phyloP scores from a whole-genome alignment of 305 asterid species.

The Nicotiana rustica region DNA sequence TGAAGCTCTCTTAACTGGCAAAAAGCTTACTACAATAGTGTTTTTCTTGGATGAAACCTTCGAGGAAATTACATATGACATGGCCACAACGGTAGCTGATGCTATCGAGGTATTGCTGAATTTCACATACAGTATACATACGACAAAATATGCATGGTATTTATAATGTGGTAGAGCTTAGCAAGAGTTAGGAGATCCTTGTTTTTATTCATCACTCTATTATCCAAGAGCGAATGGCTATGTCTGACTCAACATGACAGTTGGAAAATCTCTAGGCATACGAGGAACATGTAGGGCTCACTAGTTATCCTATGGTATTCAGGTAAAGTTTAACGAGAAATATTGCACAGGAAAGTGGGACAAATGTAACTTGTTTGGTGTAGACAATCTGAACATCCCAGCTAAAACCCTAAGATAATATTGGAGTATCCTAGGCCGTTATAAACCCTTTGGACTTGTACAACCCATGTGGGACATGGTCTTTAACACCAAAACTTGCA shows the following conservation, averaged over 20 bases:
- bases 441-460: not conserved
- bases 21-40: conserved; percentile 91
- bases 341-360: not conserved
- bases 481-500: conserved; percentile 22
- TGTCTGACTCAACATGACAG: not conserved
- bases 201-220: not conserved
- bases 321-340: not conserved
- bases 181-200: not conserved
- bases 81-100: conserved; percentile 94
- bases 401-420: not conserved
- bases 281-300: conserved; percentile 11
- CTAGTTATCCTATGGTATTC: conserved; percentile 20
- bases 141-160: not conserved
- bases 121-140: conserved; percentile 18
- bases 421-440: conserved; percentile 23
- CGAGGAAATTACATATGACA: conserved; percentile 95
- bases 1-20: conserved; percentile 88
- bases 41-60: conserved; percentile 98
- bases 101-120: conserved; percentile 82
- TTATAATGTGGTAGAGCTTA: not conserved
- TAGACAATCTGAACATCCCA: not conserved
- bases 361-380: not conserved
- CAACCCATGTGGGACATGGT: conserved; percentile 1
- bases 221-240: not conserved
- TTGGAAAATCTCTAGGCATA: not conserved